Percentiles rank a stretch among this genome's conserved stretches.
These are phyloP conservation scores for Hsuehochloa calcarea DNA, from an alignment of 176 grass and related monocot genomes.

Conservation along the genomic window DNA sequence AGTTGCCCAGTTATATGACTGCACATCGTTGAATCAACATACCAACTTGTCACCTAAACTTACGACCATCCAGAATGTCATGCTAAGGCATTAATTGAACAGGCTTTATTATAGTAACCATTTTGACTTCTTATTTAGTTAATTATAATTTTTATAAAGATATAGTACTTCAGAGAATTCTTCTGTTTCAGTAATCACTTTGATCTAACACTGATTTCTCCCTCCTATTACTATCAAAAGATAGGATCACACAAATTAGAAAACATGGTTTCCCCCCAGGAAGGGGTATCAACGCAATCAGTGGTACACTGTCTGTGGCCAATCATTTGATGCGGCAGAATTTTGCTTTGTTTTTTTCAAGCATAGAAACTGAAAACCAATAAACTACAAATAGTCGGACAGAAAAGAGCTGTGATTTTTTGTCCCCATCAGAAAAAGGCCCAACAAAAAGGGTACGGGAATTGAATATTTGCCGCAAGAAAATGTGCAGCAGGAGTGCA, in stretches of 20 bases:
- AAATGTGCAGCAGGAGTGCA: slow-evolving; percentile 12
- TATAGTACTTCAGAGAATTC: background rate
- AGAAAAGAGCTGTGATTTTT: slow-evolving; percentile 9
- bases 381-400: slow-evolving; percentile 18
- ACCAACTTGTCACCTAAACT: background rate
- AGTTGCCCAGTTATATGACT: background rate
- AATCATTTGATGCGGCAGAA: slow-evolving; percentile 46
- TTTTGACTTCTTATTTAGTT: background rate
- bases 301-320: slow-evolving; percentile 37
- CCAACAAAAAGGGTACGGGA: slow-evolving; percentile 34
- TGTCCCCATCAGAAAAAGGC: slow-evolving; percentile 24
- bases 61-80: background rate
- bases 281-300: background rate
- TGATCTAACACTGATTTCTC: slow-evolving; percentile 9
- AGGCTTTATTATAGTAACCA: background rate
- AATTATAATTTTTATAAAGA: background rate
- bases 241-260: slow-evolving; percentile 12
- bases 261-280: slow-evolving; percentile 24
- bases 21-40: background rate
- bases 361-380: background rate
- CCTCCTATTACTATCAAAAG: background rate
- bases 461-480: background rate
- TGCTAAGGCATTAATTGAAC: background rate
- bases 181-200: background rate
- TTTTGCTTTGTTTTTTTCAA: slow-evolving; percentile 2